Evolutionary conservation across 169 alveolate genomes (phyloP), one percentile per base, ranked within the genome.

Genomic region (Theileria annulata): DNA sequence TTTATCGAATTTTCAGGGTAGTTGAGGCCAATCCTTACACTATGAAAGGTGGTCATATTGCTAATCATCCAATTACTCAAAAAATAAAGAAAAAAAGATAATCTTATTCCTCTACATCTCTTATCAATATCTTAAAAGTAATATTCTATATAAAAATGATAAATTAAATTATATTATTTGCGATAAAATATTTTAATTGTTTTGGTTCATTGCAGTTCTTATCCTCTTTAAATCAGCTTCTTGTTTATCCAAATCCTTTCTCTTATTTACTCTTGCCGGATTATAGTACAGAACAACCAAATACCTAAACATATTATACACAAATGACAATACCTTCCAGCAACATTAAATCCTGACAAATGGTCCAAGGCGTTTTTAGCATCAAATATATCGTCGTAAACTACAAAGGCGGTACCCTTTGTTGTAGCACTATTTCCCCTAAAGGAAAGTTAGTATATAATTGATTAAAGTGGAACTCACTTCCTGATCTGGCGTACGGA

Each of bases 331-430:
- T 42, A 72, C 79, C 98, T 94, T 48, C 99, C 99, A 1, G 99
- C 99, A 28, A 98, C 99, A 87, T 98, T 96, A 92, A 98, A 96
- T 12, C 99, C 99, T 23, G 97, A 94, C 63, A 98, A 94, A 85
- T 97, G 98, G 60, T 97, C 99, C 48, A 97, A 95, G n/a, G 99
- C 99, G 79, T 95, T 97, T 86, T 96, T 97, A 13, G 99, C 99
- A 86, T 98, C 99, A 71, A 93, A 96, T 54, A 97, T 95, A 87
- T 98, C 99, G 70, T 98, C 99, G 92, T 97, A 98, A 12, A 97
- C 99, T 27, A 98, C 99, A 86, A 95, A 96, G 48, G 99, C 98
- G 4, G 98, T 96, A 56, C 99, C 99, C 88, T 88, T 96, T 3
- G 96, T 96, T 70, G 92, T 94, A 70, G 93, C 96, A 64, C 94